Evolutionary conservation across 208 protist genomes (phyloP).

Genomic region (Wallacemonas sp.): DNA sequence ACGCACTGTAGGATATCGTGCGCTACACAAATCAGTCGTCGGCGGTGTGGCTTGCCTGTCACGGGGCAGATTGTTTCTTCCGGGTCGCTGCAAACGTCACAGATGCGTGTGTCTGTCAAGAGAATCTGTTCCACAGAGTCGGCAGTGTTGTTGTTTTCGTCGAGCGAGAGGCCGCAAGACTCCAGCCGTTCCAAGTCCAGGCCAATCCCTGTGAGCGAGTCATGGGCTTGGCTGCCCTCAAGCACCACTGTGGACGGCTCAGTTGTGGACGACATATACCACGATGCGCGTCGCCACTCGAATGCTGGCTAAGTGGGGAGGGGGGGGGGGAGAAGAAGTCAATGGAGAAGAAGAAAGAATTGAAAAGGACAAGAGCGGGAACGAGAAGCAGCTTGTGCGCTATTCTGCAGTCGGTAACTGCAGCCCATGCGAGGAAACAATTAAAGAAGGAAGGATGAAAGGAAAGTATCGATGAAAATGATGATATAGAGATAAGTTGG

Average conservation of each 20-base stretch:
- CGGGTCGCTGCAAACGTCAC: slow-evolving; percentile 46
- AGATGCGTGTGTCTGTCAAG: slow-evolving; percentile 71
- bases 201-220: slow-evolving; percentile 23
- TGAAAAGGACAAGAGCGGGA: slow-evolving; percentile 10
- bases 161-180: slow-evolving; percentile 49
- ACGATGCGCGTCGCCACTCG: no score
- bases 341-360: slow-evolving; percentile 11
- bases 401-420: no score
- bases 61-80: slow-evolving; percentile 40
- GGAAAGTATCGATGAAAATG: slow-evolving; percentile 2
- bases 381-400: no score
- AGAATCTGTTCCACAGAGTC: slow-evolving; percentile 71
- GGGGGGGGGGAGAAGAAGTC: slow-evolving; percentile 6
- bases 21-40: slow-evolving; percentile 61
- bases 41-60: slow-evolving; percentile 60
- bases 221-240: neutral
- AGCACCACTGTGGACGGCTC: neutral
- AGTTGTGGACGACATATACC: no score
- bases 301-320: neutral
- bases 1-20: slow-evolving; percentile 62
- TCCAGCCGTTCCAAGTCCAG: slow-evolving; percentile 40
- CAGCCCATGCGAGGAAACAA: no score
- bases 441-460: slow-evolving; percentile 12
- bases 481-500: neutral
- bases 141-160: slow-evolving; percentile 21